Base-by-base conservation (phyloP, 1,284 basidiomycete species). In the Rhodotorula mucilaginosa region DNA sequence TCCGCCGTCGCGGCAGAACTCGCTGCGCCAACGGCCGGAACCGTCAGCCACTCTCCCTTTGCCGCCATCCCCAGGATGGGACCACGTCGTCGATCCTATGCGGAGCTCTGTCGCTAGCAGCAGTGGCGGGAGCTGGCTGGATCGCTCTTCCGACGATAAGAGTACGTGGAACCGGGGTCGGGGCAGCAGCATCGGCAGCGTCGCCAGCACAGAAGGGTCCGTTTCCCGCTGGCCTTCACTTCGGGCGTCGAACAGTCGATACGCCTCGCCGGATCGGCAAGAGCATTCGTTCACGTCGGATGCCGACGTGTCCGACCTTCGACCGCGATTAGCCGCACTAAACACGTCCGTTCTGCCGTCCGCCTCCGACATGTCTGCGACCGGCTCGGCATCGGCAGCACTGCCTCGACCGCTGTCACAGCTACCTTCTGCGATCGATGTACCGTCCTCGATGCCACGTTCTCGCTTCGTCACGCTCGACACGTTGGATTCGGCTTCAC, bases 1-100 rank as follows among this genome's bases (percentile, higher is more conserved):
- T 26, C 74, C 74, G 12, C 72, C 72, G 2, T 68, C 65, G 7
- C 31, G 74, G 8, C 65, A 64, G 44, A 68, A 64, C 54, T 74
- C 72, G 29, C 58, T 75, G 34, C 49, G 29, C 39, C 10, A 31
- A 56, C 21, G 46, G 16, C 64, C 46, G 7, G 54, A 21, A 21
- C 59, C n/a, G 2, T n/a, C 56, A 13, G 54, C 58, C 26, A 18
- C 52, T 12, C 49, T 29, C 26, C 49, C 61, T 18, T 44, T 52
- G 1, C 64, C 64, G n/a, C 58, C 65, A 8, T 54, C 65, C 0
- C 57, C 64, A 1, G 39, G 46, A 7, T 54, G 51, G 48, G 29
- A 61, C 2, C 18, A 54, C 12, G 23, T 49, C 21, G 29, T 39
- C 8, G 66, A 71, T 31, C 62, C 64, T 0, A 56, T 71, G 6